These are phyloP conservation scores for Sisymbrium altissimum DNA, from an alignment of 345 rosid species.

Conservation along the genomic window DNA sequence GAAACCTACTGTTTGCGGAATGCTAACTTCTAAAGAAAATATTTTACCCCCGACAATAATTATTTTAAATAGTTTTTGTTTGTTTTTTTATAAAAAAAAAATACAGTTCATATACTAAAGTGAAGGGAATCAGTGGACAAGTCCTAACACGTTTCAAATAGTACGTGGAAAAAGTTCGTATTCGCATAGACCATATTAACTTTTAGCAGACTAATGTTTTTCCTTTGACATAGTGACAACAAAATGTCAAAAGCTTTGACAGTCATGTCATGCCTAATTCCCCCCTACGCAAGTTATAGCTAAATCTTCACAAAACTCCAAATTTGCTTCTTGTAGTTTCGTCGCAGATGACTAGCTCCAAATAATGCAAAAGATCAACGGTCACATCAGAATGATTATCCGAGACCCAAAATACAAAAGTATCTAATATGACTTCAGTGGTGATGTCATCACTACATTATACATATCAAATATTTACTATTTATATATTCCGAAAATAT, in stretches of 20 bases:
- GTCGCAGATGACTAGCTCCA: not conserved
- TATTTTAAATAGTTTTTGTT: not conserved
- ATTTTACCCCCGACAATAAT: not conserved
- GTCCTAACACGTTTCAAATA: not conserved
- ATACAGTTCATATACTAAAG: not conserved
- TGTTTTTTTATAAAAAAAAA: not conserved
- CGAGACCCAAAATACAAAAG: not conserved
- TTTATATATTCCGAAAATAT: not conserved
- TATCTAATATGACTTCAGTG: not conserved
- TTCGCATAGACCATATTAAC: not conserved
- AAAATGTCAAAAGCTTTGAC: not conserved
- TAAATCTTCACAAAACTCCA: not conserved
- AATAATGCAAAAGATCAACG: not conserved
- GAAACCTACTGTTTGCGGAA: not conserved
- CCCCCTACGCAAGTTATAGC: not conserved
- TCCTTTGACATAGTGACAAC: not conserved
- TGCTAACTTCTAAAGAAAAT: not conserved
- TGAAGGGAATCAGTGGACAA: not conserved
- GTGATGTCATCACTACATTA: constrained; percentile 5
- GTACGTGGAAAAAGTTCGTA: not conserved
- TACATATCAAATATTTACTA: not conserved
- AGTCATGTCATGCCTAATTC: not conserved
- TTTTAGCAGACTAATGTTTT: not conserved
- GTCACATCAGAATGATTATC: not conserved
- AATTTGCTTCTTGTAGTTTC: not conserved